phyloP scores from a whole-genome alignment of 2,329 filamentous ascomycete genomes.

The Tolypocladium amazonense region DNA sequence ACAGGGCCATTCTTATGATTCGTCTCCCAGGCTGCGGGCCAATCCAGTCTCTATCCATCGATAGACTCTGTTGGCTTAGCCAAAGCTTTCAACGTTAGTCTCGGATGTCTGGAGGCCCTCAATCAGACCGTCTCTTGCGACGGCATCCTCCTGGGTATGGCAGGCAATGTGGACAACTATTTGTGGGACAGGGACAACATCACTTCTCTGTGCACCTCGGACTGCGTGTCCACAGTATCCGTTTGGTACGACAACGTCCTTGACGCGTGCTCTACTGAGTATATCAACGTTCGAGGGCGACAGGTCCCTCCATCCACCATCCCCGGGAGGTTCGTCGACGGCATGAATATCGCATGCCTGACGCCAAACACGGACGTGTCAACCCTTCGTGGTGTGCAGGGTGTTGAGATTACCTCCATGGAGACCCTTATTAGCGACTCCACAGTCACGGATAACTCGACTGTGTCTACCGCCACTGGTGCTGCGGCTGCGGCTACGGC shows the following conservation, averaged over 20 bases:
- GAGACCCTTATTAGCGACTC: background rate
- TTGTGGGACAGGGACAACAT: background rate
- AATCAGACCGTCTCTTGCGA: background rate
- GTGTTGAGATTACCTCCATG: background rate
- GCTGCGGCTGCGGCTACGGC: background rate
- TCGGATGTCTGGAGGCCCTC: background rate
- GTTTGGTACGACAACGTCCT: background rate
- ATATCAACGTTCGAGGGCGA: background rate
- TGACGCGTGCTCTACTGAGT: background rate
- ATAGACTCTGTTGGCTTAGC: background rate
- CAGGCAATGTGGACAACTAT: background rate
- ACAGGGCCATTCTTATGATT: background rate
- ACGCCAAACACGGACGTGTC: background rate
- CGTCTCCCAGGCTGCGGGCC: background rate
- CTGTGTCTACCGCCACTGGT: background rate
- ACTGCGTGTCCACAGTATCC: background rate
- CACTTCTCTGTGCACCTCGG: background rate
- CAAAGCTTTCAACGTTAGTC: background rate
- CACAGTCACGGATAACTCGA: background rate
- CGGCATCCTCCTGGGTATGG: background rate
- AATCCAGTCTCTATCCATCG: background rate
- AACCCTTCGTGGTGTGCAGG: background rate
- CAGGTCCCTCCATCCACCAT: background rate
- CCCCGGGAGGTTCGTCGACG: background rate
- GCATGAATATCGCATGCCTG: background rate